Percentiles rank a stretch among this genome's conserved stretches.
These are phyloP conservation scores for Rhizopus microsporus DNA, from an alignment of 371 early-diverging fungal genomes.

Conservation along the genomic window DNA sequence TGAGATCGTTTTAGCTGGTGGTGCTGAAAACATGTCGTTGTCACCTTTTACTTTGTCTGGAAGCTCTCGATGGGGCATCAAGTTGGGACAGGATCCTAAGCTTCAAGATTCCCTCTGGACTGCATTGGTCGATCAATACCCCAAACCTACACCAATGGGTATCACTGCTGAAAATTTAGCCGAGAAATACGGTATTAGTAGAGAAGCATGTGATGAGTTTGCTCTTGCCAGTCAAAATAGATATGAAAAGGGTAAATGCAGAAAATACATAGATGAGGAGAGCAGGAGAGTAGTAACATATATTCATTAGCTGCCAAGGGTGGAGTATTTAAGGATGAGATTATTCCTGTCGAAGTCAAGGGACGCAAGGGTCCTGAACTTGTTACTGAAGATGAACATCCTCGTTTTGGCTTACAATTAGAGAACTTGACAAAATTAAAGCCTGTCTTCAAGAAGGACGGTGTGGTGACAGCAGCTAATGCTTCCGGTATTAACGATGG, in stretches of 20 bases:
- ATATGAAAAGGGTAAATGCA: conserved; percentile 70
- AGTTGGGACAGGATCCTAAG: conserved; percentile 86
- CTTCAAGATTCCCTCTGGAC: conserved; percentile 88
- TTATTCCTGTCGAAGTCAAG: conserved; percentile 86
- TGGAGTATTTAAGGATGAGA: conserved; percentile 83
- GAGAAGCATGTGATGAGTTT: conserved; percentile 86
- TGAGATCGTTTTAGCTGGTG: conserved; percentile 88
- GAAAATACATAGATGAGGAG: background rate
- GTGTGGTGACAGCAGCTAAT: conserved; percentile 93
- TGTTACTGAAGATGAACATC: conserved; percentile 86
- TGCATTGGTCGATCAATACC: conserved; percentile 87
- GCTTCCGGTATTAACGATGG: conserved; percentile 97
- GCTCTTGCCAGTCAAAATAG: conserved; percentile 85
- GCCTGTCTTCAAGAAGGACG: conserved; percentile 91
- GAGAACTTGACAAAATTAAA: conserved; percentile 79
- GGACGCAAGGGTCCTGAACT: conserved; percentile 67
- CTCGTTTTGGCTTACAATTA: conserved; percentile 82
- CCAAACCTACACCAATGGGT: conserved; percentile 89
- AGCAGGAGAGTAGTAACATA: background rate
- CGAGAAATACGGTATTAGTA: conserved; percentile 79
- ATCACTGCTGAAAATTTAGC: conserved; percentile 96
- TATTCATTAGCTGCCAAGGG: conserved; percentile 41
- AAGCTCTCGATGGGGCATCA: conserved; percentile 77
- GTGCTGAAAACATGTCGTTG: conserved; percentile 93
- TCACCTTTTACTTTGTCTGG: conserved; percentile 84